Percentiles rank a stretch among this genome's conserved stretches.
Conservation (phyloP, 108 stramenopile genomes). For the Pseudonitzschia pungens region DNA sequence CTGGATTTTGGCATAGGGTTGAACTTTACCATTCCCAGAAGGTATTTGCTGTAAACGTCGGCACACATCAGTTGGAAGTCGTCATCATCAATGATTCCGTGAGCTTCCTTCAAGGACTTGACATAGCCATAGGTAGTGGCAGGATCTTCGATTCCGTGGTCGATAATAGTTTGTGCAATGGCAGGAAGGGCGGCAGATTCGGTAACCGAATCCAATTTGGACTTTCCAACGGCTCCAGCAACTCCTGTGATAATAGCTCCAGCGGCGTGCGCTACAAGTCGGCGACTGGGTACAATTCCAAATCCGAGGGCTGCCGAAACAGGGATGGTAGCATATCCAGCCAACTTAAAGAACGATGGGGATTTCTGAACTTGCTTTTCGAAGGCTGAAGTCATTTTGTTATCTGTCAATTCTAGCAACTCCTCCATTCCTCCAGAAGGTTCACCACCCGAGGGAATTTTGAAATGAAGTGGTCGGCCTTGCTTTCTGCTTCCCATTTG, state of each 20-base stretch:
- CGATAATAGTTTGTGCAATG: slow-evolving; percentile 55
- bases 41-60: slow-evolving; percentile 62
- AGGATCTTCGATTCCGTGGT: slow-evolving; percentile 46
- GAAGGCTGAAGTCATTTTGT: slow-evolving; percentile 17
- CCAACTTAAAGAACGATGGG: slow-evolving; percentile 46
- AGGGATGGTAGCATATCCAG: slow-evolving; percentile 53
- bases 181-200: slow-evolving; percentile 54
- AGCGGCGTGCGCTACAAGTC: slow-evolving; percentile 49
- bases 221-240: slow-evolving; percentile 59
- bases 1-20: slow-evolving; percentile 61
- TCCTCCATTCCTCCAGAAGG: slow-evolving; percentile 52
- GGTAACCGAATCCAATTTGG: slow-evolving; percentile 38
- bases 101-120: slow-evolving; percentile 33
- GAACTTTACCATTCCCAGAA: slow-evolving; percentile 77
- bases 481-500: neutral
- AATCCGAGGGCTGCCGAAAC: slow-evolving; percentile 54
- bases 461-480: slow-evolving; percentile 32
- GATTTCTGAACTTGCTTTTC: slow-evolving; percentile 46
- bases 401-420: slow-evolving; percentile 46
- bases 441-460: slow-evolving; percentile 22
- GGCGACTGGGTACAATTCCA: slow-evolving; percentile 44
- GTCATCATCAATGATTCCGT: slow-evolving; percentile 41
- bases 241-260: slow-evolving; percentile 53
- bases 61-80: slow-evolving; percentile 67
- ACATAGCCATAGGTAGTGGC: slow-evolving; percentile 27